Evolutionary conservation across 352 stramenopile genomes (phyloP), one percentile per base, ranked within the genome.

Genomic region (Phytopythium litorale): DNA sequence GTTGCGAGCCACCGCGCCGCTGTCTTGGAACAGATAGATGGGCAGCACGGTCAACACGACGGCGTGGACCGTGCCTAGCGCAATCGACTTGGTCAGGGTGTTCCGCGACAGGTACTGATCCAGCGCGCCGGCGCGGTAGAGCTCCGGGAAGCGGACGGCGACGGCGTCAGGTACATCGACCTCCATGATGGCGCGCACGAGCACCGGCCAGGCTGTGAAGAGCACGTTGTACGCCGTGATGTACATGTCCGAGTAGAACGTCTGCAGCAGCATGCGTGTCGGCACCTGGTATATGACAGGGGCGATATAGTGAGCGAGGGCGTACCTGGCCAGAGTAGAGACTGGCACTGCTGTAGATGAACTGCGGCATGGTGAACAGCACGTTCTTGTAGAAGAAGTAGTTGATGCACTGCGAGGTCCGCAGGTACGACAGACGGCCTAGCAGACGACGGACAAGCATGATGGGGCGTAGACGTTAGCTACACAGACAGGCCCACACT

Each of bases 371-470:
- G 9, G 90, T 96, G 58, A 98, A 92, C 5, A 96, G 81, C 54
- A 98, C 90, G 75, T 99, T 99, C 78, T 99, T 99, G 90, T 99
- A 99, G 73, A 99, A 99, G 58, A 98, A 98, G 64, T 98, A 99
- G 45, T 98, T 89, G 71, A 99, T 97, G 53, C 97, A 93, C 62
- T 97, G 92, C 21, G 87, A 89, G 56, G 98, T 97, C 15, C 98
- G 93, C 43, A 96, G 84, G 69, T 99, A 99, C 43, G 98, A 98
- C 66, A 98, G 96, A 30, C 97, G 89, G 11, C 97, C 46, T 52
- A 16, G 13, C 46, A 33, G 13, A 4, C 13, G 11, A 7, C 15
- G 7, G 35, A 40, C 35, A 16, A 16, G 8, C 19, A 18, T 4
- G n/a, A 16, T 6, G 25, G 40, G 9, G 18, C 12, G 6, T n/a